These are phyloP conservation scores for Xylariaceae sp. DNA, from an alignment of 2,329 filamentous ascomycete genomes.

Conservation along the genomic window DNA sequence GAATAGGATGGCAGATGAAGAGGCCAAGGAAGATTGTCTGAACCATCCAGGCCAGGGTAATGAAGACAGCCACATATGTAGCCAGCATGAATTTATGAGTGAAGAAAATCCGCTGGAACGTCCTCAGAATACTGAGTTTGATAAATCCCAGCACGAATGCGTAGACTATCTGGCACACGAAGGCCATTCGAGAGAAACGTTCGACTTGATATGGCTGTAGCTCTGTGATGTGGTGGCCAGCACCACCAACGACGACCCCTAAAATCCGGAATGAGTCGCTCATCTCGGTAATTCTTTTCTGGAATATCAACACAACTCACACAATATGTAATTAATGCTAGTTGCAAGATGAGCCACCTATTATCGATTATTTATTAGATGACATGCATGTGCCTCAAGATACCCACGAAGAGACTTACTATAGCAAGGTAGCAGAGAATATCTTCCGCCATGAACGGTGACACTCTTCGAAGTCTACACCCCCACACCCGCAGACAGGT, in stretches of 20 bases:
- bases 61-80: not conserved
- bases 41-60: not conserved
- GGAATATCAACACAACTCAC: too few species aligned
- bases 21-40: not conserved
- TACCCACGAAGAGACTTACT: not conserved
- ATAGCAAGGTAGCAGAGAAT: not conserved
- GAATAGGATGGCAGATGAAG: not conserved
- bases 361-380: not conserved
- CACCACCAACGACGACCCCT: not conserved
- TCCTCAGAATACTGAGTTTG: not conserved
- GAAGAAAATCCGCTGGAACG: not conserved
- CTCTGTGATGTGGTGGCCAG: not conserved
- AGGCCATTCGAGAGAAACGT: not conserved
- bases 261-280: not conserved
- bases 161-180: not conserved
- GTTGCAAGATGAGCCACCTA: not conserved
- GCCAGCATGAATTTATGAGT: not conserved
- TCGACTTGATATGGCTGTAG: not conserved
- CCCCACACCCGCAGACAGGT: not conserved
- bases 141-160: not conserved
- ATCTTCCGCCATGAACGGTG: not conserved
- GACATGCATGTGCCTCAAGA: not conserved
- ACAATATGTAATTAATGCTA: not conserved
- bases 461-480: not conserved
- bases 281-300: too few species aligned